phyloP scores from a whole-genome alignment of 2,329 filamentous ascomycete species.

The Lachnellula hyalina region DNA sequence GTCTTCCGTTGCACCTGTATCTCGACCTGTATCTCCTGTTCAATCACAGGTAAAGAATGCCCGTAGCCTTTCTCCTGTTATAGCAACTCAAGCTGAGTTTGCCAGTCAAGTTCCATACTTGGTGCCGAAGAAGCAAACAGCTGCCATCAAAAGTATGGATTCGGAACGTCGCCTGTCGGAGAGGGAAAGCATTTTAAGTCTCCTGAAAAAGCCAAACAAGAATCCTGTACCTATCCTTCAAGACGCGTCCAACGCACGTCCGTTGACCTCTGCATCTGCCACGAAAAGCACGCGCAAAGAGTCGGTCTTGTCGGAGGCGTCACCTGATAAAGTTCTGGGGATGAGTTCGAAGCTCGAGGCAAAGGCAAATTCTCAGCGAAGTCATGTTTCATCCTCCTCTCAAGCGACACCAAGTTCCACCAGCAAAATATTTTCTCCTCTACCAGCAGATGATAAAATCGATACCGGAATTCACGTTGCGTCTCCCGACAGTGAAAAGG shows the following conservation, averaged over 20 bases:
- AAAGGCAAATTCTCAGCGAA: constrained; percentile 2
- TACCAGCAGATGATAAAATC: constrained; percentile 5
- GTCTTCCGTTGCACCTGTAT: neutral
- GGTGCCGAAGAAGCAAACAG: neutral
- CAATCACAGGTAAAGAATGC: neutral
- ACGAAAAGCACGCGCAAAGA: neutral
- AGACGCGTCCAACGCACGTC: neutral
- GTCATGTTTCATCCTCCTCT: neutral
- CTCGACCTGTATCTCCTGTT: constrained; percentile 2
- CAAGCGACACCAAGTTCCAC: constrained; percentile 1
- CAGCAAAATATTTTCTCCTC: constrained; percentile 1
- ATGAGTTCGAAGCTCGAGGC: constrained; percentile 10
- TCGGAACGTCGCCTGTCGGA: neutral
- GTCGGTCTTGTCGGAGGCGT: neutral
- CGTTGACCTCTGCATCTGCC: no score
- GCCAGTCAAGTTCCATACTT: neutral
- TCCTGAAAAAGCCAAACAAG: neutral
- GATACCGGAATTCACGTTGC: neutral
- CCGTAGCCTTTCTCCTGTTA: neutral
- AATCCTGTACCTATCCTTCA: neutral
- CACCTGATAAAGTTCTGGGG: neutral
- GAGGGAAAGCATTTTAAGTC: neutral
- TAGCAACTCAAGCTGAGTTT: constrained; percentile 1
- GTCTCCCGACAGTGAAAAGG: constrained; percentile 18
- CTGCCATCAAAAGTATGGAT: neutral